A percentile compares a stretch with the other conserved stretches of the same genome.
Conservation (phyloP, 176 grass and related monocot species). For the Rhynchospora tenuis region DNA sequence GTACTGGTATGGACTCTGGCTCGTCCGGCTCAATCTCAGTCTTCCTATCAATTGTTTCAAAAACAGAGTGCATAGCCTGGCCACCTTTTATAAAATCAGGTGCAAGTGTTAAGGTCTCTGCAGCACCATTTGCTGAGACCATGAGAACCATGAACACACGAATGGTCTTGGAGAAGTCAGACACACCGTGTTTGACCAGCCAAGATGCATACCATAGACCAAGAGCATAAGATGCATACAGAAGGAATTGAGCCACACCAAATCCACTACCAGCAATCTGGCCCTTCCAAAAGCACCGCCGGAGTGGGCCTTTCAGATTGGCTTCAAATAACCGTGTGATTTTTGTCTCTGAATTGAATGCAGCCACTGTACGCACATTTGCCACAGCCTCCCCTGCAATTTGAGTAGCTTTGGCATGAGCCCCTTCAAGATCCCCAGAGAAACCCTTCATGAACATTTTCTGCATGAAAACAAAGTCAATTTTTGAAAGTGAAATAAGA, state of each 20-base stretch:
- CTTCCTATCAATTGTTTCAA: constrained; percentile 65
- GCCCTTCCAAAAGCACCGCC: constrained; percentile 89
- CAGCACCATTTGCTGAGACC: constrained; percentile 89
- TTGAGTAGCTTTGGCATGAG: constrained; percentile 81
- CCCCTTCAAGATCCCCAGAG: constrained; percentile 78
- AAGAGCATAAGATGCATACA: constrained; percentile 86
- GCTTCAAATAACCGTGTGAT: constrained; percentile 63
- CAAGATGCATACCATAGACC: constrained; percentile 76
- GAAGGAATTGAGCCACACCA: constrained; percentile 83
- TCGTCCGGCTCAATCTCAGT: constrained; percentile 87
- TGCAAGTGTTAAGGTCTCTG: constrained; percentile 85
- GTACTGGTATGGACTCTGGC: constrained; percentile 44
- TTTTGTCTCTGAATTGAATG: constrained; percentile 79
- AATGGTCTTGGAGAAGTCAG: constrained; percentile 86
- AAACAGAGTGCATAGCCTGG: constrained; percentile 78
- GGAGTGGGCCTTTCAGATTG: constrained; percentile 63
- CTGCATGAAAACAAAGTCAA: constrained; percentile 26
- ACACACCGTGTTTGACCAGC: constrained; percentile 81
- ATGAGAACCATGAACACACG: constrained; percentile 98
- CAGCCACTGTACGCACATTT: constrained; percentile 77
- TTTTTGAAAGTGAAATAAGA: background rate
- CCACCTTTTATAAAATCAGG: constrained; percentile 89
- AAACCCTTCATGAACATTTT: constrained; percentile 98
- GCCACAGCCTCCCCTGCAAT: constrained; percentile 81
- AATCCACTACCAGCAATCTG: constrained; percentile 76